phyloP scores from a whole-genome alignment of 345 rosid genomes.

The Excoecaria cochinchinensis region DNA sequence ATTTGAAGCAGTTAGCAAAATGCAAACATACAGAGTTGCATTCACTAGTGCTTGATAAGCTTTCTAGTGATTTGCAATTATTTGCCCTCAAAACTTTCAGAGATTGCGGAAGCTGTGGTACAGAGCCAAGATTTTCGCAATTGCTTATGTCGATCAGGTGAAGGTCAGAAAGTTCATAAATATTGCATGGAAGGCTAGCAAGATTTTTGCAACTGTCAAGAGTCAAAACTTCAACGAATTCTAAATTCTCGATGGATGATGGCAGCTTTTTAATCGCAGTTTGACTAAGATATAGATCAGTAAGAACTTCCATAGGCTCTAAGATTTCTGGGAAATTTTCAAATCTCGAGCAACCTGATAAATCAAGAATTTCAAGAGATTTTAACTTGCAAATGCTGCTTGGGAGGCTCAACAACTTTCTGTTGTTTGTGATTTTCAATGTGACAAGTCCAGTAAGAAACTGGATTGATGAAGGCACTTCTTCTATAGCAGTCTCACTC shows the following conservation, averaged over 20 bases:
- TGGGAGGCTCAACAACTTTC: neutral
- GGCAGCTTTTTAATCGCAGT: constrained; percentile 4
- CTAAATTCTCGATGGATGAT: neutral
- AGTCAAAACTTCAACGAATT: neutral
- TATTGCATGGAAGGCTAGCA: neutral
- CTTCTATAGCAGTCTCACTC: neutral
- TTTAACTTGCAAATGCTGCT: constrained; percentile 8
- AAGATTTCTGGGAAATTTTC: neutral
- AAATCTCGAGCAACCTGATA: neutral
- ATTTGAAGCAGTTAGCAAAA: too few species aligned
- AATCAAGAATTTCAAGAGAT: neutral
- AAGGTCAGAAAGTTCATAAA: neutral
- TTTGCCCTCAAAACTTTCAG: neutral
- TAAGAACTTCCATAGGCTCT: neutral
- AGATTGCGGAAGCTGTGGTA: constrained; percentile 12
- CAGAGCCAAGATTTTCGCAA: neutral
- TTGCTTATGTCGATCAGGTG: neutral
- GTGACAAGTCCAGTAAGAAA: neutral
- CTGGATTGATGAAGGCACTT: neutral
- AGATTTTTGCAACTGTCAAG: neutral
- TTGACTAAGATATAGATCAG: neutral
- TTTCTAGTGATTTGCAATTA: neutral
- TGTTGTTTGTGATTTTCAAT: neutral
- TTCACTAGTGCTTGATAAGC: neutral
- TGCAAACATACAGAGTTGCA: neutral